Evolutionary conservation across 495 filamentous ascomycete genomes (phyloP), one percentile per base, ranked within the genome.

Genomic region (Neurospora africana): DNA sequence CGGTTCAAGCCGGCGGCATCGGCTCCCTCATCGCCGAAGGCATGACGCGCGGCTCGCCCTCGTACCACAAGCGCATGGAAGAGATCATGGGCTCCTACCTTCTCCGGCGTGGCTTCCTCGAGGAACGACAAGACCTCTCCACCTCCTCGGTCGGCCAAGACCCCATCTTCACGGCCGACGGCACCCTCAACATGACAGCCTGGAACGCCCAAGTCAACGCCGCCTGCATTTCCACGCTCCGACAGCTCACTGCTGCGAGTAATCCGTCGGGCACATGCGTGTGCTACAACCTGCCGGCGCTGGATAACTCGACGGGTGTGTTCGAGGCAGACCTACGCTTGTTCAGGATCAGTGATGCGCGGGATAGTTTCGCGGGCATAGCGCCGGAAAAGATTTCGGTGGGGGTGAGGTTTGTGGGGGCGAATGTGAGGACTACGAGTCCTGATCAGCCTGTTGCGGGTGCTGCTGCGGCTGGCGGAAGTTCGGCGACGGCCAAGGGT

Each of bases 211-310:
- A 80, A 68, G 88, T 85, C 5, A 76, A 80, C 40, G 74, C 76
- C 15, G 88, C 89, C 8, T 91, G 89, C 79, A 76, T 74, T 69
- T 78, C 79, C 23, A 79, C 85, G 2, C 77, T 91, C 13, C 74
- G 75, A 5, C 72, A 74, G 15, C 80, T 91, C n/a, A 76, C 81
- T 11, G 78, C 80, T 1, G 86, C 87, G 13, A 83, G 84, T 5
- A 93, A 92, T 69, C 89, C 90, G 4, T 88, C 90, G 2, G 92
- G 91, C 17, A 83, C 92, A n/a, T 87, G 88, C n/a, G 86, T 90
- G 38, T 94, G 91, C 84, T 94, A 93, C 79, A 94, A 93, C 75
- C 75, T 94, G 4, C 87, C 87, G 21, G 84, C 83, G 30, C 82
- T 91, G 65, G 83, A 92, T 78, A 89, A 84, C 76, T 76, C 74